Evolutionary conservation across 192 early-diverging fungal species (phyloP).

Genomic region (Gigaspora rosea): DNA sequence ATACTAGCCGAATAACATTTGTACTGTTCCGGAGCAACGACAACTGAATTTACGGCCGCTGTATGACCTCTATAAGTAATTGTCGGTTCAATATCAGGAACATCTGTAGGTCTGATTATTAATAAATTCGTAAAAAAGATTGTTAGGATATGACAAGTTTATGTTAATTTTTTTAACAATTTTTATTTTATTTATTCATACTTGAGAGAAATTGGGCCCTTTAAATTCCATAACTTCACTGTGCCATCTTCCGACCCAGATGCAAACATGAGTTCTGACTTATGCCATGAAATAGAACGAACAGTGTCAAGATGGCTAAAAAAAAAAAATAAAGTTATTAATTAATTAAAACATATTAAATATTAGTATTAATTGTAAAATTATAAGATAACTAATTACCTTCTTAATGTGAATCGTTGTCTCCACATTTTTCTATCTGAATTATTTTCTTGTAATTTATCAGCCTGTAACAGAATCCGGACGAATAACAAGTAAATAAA

Average conservation of each 20-base stretch:
- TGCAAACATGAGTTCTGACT: conserved; percentile 54
- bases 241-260: conserved; percentile 83
- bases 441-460: conserved; percentile 34
- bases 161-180: too few species aligned
- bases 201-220: conserved; percentile 44
- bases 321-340: not conserved
- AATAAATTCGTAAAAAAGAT: not conserved
- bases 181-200: conserved; percentile 27
- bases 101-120: not conserved
- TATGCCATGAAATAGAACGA: conserved; percentile 61
- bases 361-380: not conserved
- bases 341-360: not conserved
- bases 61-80: conserved; percentile 81
- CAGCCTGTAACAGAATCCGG: not conserved
- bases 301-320: conserved; percentile 73
- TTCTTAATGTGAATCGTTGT: conserved; percentile 57
- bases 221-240: conserved; percentile 75
- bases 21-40: conserved; percentile 59
- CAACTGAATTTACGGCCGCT: conserved; percentile 64
- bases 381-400: conserved; percentile 39
- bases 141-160: not conserved
- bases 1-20: conserved; percentile 69
- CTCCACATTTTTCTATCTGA: conserved; percentile 58
- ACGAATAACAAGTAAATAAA: not conserved
- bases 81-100: conserved; percentile 62